Conservation (phyloP, 2,329 filamentous ascomycete species). For the Hypomyces rosellus region DNA sequence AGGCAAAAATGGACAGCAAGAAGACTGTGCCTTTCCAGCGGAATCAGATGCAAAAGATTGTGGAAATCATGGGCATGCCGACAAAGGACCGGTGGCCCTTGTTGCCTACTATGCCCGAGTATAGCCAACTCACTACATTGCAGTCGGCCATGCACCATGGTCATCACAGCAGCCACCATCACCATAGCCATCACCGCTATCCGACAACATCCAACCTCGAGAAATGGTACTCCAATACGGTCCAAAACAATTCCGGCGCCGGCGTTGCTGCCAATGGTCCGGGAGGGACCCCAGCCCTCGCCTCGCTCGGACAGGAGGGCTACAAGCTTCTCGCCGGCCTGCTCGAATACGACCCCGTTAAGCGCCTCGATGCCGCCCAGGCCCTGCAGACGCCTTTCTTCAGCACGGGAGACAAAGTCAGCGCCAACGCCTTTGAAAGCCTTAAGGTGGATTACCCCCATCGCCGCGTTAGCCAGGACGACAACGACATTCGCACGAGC, state of each 20-base stretch:
- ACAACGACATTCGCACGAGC: constrained; percentile 89
- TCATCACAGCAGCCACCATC: constrained; percentile 32
- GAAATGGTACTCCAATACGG: constrained; percentile 70
- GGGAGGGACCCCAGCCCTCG: constrained; percentile 34
- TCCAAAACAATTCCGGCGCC: constrained; percentile 47
- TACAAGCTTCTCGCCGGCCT: constrained; percentile 75
- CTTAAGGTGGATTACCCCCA: constrained; percentile 84
- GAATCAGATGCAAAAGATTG: constrained; percentile 98
- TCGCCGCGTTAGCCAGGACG: constrained; percentile 84
- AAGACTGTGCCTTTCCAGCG: constrained; percentile 96
- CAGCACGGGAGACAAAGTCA: constrained; percentile 63
- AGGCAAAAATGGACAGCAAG: constrained; percentile 98
- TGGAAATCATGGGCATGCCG: constrained; percentile 89
- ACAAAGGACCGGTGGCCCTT: constrained; percentile 85
- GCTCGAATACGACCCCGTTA: constrained; percentile 87
- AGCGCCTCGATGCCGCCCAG: constrained; percentile 78
- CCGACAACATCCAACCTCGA: constrained; percentile 54
- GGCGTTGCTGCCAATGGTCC: constrained; percentile 6
- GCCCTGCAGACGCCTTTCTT: constrained; percentile 93
- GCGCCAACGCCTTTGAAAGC: constrained; percentile 84
- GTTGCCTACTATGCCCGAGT: constrained; percentile 81
- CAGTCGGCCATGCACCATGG: constrained; percentile 43
- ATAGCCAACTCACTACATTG: constrained; percentile 57
- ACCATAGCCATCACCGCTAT: constrained; percentile 43
- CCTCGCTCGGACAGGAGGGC: constrained; percentile 66